Evolutionary conservation across 805 yeast species (phyloP), one percentile per base, ranked within the genome.

Genomic region (Lachancea waltii): DNA sequence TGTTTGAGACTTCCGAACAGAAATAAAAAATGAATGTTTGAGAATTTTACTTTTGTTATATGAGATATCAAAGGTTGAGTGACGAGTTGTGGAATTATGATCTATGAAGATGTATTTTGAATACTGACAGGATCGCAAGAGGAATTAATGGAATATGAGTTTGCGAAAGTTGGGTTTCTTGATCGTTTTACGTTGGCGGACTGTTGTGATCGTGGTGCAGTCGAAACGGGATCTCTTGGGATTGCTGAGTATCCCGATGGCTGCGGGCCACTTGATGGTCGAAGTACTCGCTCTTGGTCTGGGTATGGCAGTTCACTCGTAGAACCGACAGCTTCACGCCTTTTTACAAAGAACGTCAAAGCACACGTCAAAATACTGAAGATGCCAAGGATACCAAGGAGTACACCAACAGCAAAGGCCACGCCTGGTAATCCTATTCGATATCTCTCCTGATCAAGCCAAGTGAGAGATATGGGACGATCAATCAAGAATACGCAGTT

Each of bases 401-500:
- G 59, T 3, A 81, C 63, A 5, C 92, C 95, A 19, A 82, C 58
- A 0, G 79, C 79, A 22, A 82, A 62, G 10, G 90, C 84, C 14
- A 79, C 69, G 36, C 76, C 69, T 5, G 92, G 87, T 25, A 84
- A 60, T 43, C 73, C 80, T 17, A 83, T 58, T 42, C 73, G 81
- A 31, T 77, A 63, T 70, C 15, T 68, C 53, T 59, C 64, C n/a
- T 53, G 54, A 22, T 70, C 70, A 5, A 80, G 54, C 92, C 94
- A 83, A 1, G 58, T 54, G 17, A 81, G 70, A 26, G 73, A 72
- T n/a, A 84, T 63, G 2, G 89, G 85, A 34, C 75, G 67, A 45
- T 84, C 90, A 32, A 83, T 64, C 2, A 80, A 53, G 45, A 81
- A 77, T 1, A 84, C 70, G 45, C 89, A 83, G 3, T 71, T 55